A percentile compares a stretch with the other conserved stretches of the same genome.
phyloP scores from a whole-genome alignment of 2,329 filamentous ascomycete species.

The Elsinoe necatrix region DNA sequence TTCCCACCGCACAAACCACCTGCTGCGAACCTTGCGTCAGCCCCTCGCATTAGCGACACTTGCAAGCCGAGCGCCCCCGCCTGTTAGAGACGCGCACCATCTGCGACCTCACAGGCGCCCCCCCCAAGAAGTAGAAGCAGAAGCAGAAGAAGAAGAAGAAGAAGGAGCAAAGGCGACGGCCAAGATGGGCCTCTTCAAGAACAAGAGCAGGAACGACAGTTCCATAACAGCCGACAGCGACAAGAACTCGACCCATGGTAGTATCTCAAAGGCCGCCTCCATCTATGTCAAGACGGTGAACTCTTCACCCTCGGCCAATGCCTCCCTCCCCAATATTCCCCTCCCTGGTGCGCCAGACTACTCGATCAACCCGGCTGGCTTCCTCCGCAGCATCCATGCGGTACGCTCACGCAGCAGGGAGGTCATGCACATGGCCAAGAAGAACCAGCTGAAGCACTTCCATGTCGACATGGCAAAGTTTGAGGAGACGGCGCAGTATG shows the following conservation, averaged over 20 bases:
- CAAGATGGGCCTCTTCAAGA: slow-evolving; percentile 46
- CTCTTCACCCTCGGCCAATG: slow-evolving; percentile 35
- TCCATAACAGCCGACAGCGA: slow-evolving; percentile 15
- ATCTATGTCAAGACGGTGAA: slow-evolving; percentile 33
- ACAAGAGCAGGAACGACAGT: slow-evolving; percentile 38
- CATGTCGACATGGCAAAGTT: slow-evolving; percentile 83
- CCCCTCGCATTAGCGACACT: slow-evolving; percentile 8
- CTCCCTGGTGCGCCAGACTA: slow-evolving; percentile 82
- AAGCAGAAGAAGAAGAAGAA: background rate
- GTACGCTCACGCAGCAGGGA: slow-evolving; percentile 72
- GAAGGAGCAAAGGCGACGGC: background rate
- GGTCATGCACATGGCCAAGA: slow-evolving; percentile 66
- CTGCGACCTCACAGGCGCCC: slow-evolving; percentile 2
- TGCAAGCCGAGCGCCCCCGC: slow-evolving; percentile 4
- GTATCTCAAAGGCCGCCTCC: slow-evolving; percentile 19
- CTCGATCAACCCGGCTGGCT: slow-evolving; percentile 76
- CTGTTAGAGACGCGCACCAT: slow-evolving; percentile 1
- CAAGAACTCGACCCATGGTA: slow-evolving; percentile 18
- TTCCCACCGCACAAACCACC: slow-evolving; percentile 1
- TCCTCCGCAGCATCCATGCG: slow-evolving; percentile 80
- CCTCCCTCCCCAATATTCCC: slow-evolving; percentile 54
- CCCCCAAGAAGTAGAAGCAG: no score
- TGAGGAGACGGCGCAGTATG: slow-evolving; percentile 71
- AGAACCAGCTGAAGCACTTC: slow-evolving; percentile 74
- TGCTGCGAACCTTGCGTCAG: slow-evolving; percentile 4